A percentile compares a stretch with the other conserved stretches of the same genome.
phyloP scores from a whole-genome alignment of 2,329 filamentous ascomycete genomes.

The Cordyceps militaris region DNA sequence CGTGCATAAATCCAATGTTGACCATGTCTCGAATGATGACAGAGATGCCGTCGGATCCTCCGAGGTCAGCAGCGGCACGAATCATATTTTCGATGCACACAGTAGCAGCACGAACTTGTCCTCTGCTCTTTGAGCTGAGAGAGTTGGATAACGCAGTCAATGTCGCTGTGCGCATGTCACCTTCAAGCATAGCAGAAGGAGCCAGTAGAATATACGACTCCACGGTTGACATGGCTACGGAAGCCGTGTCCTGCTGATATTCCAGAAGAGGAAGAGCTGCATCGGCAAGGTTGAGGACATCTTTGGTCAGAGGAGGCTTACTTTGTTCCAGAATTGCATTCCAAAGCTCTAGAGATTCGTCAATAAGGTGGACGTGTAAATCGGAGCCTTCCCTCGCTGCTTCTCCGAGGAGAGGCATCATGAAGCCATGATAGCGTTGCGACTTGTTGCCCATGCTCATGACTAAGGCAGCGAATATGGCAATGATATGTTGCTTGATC shows the following conservation, averaged over 20 bases:
- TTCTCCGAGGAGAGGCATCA: constrained; percentile 75
- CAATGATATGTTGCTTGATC: constrained; percentile 88
- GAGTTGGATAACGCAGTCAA: constrained; percentile 42
- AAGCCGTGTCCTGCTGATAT: constrained; percentile 56
- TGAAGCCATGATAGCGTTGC: constrained; percentile 67
- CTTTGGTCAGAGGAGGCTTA: constrained; percentile 51
- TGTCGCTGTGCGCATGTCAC: constrained; percentile 44
- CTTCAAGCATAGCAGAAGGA: constrained; percentile 56
- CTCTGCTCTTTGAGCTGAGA: constrained; percentile 47
- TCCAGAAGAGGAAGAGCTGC: constrained; percentile 59
- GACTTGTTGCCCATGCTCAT: constrained; percentile 75
- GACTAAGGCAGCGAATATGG: constrained; percentile 78
- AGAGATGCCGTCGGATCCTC: constrained; percentile 52
- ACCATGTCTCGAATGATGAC: constrained; percentile 61
- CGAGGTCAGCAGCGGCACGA: constrained; percentile 53
- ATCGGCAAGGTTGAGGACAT: constrained; percentile 57
- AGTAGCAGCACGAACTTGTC: constrained; percentile 51
- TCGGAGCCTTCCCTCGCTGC: constrained; percentile 72
- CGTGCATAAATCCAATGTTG: constrained; percentile 53
- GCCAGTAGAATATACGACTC: constrained; percentile 66
- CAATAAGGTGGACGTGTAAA: constrained; percentile 73
- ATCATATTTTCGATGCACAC: constrained; percentile 60
- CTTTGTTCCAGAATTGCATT: constrained; percentile 63
- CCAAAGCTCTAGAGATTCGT: constrained; percentile 91
- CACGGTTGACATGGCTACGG: constrained; percentile 55